Base-by-base conservation (phyloP, 23 red algal species). In the Gracilaria caudata region DNA sequence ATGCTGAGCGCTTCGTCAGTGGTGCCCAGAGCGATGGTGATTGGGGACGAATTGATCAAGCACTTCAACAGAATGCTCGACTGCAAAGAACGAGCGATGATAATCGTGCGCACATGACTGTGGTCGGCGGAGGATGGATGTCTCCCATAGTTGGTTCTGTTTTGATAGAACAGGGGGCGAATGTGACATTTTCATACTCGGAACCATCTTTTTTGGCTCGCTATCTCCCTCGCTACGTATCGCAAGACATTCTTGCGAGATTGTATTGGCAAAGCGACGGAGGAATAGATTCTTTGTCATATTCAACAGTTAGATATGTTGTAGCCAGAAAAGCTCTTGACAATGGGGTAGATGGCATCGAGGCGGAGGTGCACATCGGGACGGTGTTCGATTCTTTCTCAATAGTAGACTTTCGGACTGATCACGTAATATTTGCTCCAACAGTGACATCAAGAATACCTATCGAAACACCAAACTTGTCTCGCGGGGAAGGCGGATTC, bases 361-460 rank as follows among this genome's bases (percentile, higher is more conserved):
- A 89, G 44, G 85, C 85, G 0, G 85, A 89, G 28, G 85, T 89
- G 12, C 85, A 89, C 77, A 35, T 79, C 32, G 85, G 85, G n/a
- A 89, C 85, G 21, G 85, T 89, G 14, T 89, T 89, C 30, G 85
- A 89, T 46, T 61, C 85, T 35, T 89, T 89, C 72, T 89, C 85
- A 40, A 78, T 89, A 20, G 60, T 89, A 23, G 85, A 89, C 57
- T 89, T 89, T 30, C 72, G 85, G 3, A 89, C 85, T 40, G 85
- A 89, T 79, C 85, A 79, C 37, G 54, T 89, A 14, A 45, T 89
- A 32, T 89, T 89, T 79, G 85, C 85, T 43, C 85, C 85, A 24
- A 89, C 85, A 21, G 11, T 79, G 29, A 64, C 85, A 38, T 37
- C 61, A 73, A 55, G 30, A 30, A 68, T 72, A 23, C 68, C 70